Base-by-base conservation (phyloP, 1,284 basidiomycete genomes). In the Chalciporus sp. region DNA sequence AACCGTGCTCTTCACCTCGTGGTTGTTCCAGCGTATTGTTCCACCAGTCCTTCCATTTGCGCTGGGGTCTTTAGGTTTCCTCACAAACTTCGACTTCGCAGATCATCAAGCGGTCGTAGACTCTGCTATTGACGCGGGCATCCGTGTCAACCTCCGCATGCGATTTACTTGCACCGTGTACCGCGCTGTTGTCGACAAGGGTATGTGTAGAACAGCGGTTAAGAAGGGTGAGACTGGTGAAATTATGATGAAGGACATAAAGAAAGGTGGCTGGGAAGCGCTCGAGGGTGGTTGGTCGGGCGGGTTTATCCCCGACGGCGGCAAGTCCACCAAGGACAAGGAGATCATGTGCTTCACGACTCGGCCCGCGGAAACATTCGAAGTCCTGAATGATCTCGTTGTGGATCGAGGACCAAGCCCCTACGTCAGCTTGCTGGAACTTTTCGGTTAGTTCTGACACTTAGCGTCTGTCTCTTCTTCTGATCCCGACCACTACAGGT, bases 321-420 rank as follows among this genome's bases (percentile, higher is more conserved):
- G 72, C 20, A 80, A 80, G 62, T 65, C 60, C 49, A 65, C 70
- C 57, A 95, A 88, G 74, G 97, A 99, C 73, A 96, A 89, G 78
- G 94, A 98, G 74, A 96, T 99, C 60, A 95, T 92, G 88, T 99
- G 97, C 72, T 98, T 96, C 70, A 90, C 93, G 26, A 99, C 97
- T 1, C 77, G 94, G 49, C 92, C 97, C 0, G 94, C 90, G 37
- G 97, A 99, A 76, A 94, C 92, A 56, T 99, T 99, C 65, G 96
- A 99, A 74, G 94, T 99, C 23, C 74, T 99, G 59, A 99, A 99
- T 64, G 97, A 99, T 71, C 79, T 99, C 28, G 97, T 99, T 16
- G 95, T 99, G 31, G 97, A 99, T 70, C 85, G 97, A 51, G 97
- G 97, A 10, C 97, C 97, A 20, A 98, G 94, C 71, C 97, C 97